A percentile compares a stretch with the other conserved stretches of the same genome.
These are phyloP conservation scores for Venturia oleaginea DNA, from an alignment of 2,329 filamentous ascomycete species.

Conservation along the genomic window DNA sequence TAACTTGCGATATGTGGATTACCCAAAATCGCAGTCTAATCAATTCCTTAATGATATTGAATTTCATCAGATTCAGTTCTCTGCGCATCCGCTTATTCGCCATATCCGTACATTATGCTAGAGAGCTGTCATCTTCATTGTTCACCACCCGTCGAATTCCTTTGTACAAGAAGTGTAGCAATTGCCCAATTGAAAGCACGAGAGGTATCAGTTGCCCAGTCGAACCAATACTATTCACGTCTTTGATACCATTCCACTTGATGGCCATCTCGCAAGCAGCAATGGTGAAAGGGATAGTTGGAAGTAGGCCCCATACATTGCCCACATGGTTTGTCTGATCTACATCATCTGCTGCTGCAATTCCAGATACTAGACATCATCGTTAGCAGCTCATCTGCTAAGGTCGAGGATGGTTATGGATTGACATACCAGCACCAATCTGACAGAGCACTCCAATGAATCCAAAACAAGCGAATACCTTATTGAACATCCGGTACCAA, in stretches of 20 bases:
- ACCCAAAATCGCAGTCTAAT: not conserved
- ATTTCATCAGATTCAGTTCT: not conserved
- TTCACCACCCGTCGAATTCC: not conserved
- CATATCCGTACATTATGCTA: not conserved
- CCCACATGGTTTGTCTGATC: constrained; percentile 1
- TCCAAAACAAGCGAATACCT: constrained; percentile 2
- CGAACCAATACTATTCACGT: not conserved
- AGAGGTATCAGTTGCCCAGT: constrained; percentile 4
- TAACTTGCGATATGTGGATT: not conserved
- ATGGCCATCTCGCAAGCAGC: constrained; percentile 6
- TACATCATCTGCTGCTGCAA: not conserved
- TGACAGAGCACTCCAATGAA: not conserved
- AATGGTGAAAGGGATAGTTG: not conserved
- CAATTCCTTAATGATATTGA: not conserved
- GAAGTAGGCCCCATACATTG: not conserved
- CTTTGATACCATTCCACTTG: not conserved
- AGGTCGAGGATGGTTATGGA: not conserved
- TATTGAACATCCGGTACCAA: constrained; percentile 1
- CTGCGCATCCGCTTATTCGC: not conserved
- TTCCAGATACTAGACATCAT: not conserved
- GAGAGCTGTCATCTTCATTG: not conserved
- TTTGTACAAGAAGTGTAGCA: constrained; percentile 4
- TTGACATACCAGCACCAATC: not conserved
- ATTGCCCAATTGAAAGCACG: not conserved
- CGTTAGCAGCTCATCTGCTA: not conserved